A percentile compares a stretch with the other conserved stretches of the same genome.
phyloP scores from a whole-genome alignment of 1,284 basidiomycete genomes.

The Phaffia rhodozyma region DNA sequence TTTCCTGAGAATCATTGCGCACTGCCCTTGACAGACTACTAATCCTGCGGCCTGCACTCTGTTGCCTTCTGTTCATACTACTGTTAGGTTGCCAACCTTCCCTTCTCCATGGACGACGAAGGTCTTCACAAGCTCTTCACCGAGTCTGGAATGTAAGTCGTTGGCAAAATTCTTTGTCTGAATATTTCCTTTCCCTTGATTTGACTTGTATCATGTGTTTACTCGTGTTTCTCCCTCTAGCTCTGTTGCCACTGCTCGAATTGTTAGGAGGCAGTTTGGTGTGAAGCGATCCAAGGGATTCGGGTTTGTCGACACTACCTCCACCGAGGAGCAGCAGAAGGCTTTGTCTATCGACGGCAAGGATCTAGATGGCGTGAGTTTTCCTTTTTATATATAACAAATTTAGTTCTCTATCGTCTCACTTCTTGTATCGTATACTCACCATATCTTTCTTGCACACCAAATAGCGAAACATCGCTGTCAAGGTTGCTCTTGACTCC shows the following conservation, averaged over 20 bases:
- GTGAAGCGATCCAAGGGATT: constrained; percentile 74
- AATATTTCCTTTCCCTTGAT: neutral
- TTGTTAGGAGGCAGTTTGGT: constrained; percentile 69
- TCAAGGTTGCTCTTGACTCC: constrained; percentile 61
- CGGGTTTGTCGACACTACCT: constrained; percentile 73
- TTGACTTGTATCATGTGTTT: neutral
- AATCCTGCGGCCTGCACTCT: neutral
- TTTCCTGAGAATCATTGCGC: neutral
- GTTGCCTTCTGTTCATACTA: neutral
- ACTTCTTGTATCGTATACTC: neutral
- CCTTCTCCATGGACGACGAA: constrained; percentile 68
- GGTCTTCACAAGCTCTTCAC: constrained; percentile 59
- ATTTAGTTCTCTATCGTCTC: neutral
- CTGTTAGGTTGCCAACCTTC: constrained; percentile 57
- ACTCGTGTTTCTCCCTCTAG: neutral
- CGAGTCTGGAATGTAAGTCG: constrained; percentile 56
- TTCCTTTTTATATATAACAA: neutral
- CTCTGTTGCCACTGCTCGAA: constrained; percentile 36
- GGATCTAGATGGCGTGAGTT: constrained; percentile 46
- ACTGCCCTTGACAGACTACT: neutral
- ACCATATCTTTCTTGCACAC: neutral
- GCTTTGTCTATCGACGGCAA: constrained; percentile 66
- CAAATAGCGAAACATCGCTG: constrained; percentile 50
- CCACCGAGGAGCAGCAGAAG: constrained; percentile 65
- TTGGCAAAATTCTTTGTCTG: constrained; percentile 41